phyloP scores from a whole-genome alignment of 2,329 filamentous ascomycete species.

The Aspergillus eucalypticola region DNA sequence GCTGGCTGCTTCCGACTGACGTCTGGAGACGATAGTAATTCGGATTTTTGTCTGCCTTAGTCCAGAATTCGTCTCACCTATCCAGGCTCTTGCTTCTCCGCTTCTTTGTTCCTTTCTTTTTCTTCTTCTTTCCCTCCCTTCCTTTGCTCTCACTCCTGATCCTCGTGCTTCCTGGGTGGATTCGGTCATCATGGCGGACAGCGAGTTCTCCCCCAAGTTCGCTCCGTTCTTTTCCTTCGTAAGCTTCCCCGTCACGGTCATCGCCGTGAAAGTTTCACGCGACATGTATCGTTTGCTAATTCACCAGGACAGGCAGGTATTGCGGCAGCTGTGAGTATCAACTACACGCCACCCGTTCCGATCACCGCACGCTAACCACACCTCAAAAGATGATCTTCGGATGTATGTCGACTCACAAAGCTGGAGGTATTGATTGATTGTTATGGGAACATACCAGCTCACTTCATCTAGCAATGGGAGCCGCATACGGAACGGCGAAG shows the following conservation, averaged over 20 bases:
- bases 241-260: conserved; percentile 33
- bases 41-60: background rate
- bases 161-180: background rate
- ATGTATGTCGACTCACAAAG: conserved; percentile 41
- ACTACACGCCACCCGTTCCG: background rate
- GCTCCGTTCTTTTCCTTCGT: conserved; percentile 70
- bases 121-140: background rate
- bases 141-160: background rate
- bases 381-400: conserved; percentile 52
- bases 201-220: conserved; percentile 61
- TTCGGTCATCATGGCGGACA: conserved; percentile 44
- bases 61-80: background rate
- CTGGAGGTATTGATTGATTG: conserved; percentile 9
- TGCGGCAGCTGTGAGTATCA: conserved; percentile 49
- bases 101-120: background rate
- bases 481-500: conserved; percentile 68
- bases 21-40: background rate
- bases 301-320: conserved; percentile 45
- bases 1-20: background rate
- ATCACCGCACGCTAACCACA: conserved; percentile 25
- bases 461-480: conserved; percentile 57
- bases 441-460: conserved; percentile 16
- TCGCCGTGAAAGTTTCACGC: background rate
- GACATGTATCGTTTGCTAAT: conserved; percentile 26
- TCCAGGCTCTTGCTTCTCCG: background rate